Evolutionary conservation across 2,329 filamentous ascomycete species (phyloP).

Genomic region (Ophiostoma montium): DNA sequence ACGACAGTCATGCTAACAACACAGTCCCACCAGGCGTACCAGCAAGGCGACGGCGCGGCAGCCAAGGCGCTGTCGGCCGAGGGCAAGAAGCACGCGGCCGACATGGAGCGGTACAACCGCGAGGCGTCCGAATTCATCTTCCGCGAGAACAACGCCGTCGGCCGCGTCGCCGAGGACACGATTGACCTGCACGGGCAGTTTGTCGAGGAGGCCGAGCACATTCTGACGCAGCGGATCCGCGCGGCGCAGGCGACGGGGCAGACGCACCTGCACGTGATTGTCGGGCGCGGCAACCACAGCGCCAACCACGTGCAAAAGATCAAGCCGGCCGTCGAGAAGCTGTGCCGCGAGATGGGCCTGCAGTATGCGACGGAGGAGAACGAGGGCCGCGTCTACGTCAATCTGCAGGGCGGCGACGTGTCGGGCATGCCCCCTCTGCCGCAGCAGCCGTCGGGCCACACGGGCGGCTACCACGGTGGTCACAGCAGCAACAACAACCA

Average conservation of each 20-base stretch:
- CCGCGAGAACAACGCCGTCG: conserved; percentile 76
- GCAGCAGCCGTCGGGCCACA: conserved; percentile 29
- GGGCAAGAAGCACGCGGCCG: conserved; percentile 68
- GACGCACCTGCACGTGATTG: conserved; percentile 81
- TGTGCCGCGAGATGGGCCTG: conserved; percentile 72
- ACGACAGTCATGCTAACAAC: background rate
- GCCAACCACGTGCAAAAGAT: conserved; percentile 75
- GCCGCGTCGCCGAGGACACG: conserved; percentile 61
- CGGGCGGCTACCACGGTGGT: conserved; percentile 25
- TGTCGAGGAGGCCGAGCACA: conserved; percentile 87
- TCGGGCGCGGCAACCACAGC: conserved; percentile 88
- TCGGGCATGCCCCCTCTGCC: conserved; percentile 27
- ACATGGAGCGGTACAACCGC: conserved; percentile 79
- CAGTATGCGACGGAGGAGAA: conserved; percentile 80
- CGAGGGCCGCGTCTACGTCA: conserved; percentile 75
- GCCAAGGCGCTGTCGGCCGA: conserved; percentile 76
- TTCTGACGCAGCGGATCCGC: conserved; percentile 72
- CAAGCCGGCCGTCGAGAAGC: conserved; percentile 82
- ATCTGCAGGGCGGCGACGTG: conserved; percentile 61
- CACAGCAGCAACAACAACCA: background rate
- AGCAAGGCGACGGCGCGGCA: conserved; percentile 63
- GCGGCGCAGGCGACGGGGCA: conserved; percentile 62
- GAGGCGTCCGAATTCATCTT: conserved; percentile 93
- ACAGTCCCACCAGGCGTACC: conserved; percentile 69
- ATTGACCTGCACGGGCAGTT: conserved; percentile 93